Conservation (phyloP, 306 rosid species). For the Cicer judaicum region DNA sequence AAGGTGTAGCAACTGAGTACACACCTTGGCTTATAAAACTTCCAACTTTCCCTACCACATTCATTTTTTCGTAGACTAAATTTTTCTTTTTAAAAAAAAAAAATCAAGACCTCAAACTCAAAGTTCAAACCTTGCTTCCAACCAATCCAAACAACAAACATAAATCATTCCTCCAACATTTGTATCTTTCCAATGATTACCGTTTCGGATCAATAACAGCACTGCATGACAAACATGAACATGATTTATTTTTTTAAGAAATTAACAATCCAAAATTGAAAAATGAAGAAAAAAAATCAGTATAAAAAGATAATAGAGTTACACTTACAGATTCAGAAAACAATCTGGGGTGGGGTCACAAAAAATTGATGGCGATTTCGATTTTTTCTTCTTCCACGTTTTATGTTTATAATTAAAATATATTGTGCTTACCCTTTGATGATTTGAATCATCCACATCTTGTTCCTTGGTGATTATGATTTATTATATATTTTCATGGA, state of each 20-base stretch:
- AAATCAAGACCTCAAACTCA: conserved; percentile 29
- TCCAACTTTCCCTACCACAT: conserved; percentile 90
- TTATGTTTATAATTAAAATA: conserved; percentile 1
- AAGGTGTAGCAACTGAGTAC: conserved; percentile 93
- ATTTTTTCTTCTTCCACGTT: neutral
- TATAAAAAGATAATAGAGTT: conserved; percentile 40
- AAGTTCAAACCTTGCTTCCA: conserved; percentile 45
- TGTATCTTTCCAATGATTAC: conserved; percentile 39
- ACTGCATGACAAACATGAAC: conserved; percentile 50
- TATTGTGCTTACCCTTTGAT: conserved; percentile 26
- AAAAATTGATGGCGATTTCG: conserved; percentile 37
- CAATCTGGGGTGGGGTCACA: conserved; percentile 45
- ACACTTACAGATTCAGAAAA: conserved; percentile 56
- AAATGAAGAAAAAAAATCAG: conserved; percentile 8
- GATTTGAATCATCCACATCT: conserved; percentile 35
- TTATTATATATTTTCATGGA: conserved; percentile 23
- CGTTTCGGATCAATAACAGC: conserved; percentile 44
- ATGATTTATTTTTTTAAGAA: neutral
- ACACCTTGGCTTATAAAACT: conserved; percentile 87
- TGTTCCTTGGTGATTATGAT: conserved; percentile 7
- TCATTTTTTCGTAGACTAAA: conserved; percentile 56
- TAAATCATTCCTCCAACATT: conserved; percentile 43
- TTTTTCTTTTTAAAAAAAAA: neutral
- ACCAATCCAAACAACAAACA: conserved; percentile 26
- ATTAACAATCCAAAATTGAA: neutral